phyloP scores from a whole-genome alignment of 192 early-diverging fungal species.

The Linderina pennispora region DNA sequence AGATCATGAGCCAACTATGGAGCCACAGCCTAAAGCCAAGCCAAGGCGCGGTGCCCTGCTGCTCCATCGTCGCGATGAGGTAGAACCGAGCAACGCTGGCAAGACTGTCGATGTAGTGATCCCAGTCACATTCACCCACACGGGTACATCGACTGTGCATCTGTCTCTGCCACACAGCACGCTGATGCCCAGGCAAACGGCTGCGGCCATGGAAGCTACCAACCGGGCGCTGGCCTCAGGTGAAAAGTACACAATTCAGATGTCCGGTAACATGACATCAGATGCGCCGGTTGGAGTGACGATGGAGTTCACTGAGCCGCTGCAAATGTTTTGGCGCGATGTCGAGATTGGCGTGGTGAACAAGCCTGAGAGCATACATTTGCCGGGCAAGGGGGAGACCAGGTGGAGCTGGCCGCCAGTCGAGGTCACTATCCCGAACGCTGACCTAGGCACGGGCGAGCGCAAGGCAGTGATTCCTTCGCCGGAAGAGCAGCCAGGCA shows the following conservation, averaged over 20 bases:
- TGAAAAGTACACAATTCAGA: slow-evolving; percentile 19
- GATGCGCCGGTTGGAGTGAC: slow-evolving; percentile 35
- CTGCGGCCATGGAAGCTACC: background rate
- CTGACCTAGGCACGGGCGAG: background rate
- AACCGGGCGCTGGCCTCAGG: background rate
- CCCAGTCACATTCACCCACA: slow-evolving; percentile 10
- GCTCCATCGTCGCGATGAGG: too few relatives aligned
- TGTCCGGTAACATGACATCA: slow-evolving; percentile 27
- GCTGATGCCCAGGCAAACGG: background rate
- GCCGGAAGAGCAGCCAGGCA: slow-evolving; percentile 10
- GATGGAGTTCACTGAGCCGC: slow-evolving; percentile 39
- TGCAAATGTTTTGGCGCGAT: slow-evolving; percentile 34
- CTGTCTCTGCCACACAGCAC: background rate
- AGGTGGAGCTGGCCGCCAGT: slow-evolving; percentile 33
- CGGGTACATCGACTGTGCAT: background rate
- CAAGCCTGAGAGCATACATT: slow-evolving; percentile 12
- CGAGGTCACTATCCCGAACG: slow-evolving; percentile 11
- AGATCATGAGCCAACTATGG: too few relatives aligned
- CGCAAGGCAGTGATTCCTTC: slow-evolving; percentile 6
- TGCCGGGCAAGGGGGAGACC: slow-evolving; percentile 22
- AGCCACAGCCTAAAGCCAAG: too few relatives aligned
- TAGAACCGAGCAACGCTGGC: background rate
- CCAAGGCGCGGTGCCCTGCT: too few relatives aligned
- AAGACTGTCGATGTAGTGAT: background rate
- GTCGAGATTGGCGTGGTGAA: slow-evolving; percentile 17